Evolutionary conservation across 768 basidiomycete genomes (phyloP), one percentile per base, ranked within the genome.

Genomic region (Cubamyces lactineus): DNA sequence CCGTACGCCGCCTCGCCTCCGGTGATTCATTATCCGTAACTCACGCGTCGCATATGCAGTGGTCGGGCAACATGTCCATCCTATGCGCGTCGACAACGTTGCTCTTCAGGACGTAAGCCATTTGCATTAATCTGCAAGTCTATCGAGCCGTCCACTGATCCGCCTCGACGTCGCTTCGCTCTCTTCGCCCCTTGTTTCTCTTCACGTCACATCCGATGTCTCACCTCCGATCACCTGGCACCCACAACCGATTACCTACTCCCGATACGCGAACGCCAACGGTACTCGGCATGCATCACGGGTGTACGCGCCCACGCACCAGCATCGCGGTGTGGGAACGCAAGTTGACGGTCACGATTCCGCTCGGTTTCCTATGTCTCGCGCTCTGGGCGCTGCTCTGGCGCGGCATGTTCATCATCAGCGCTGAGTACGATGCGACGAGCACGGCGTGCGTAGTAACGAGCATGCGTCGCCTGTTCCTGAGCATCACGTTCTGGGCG

Each of bases 251-350:
- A 34, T 34, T 34, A 63, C n/a, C 16, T 40, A 21, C 39, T 15
- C 59, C 48, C 49, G 57, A 43, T 47, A 17, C 39, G 42, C 62
- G 53, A 69, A 71, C 68, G 34, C 34, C 11, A 6, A 34, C 34
- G 5, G 34, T 4, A 11, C 34, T 9, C 34, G 34, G 1, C 9
- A 34, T 11, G 6, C 34, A 34, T 34, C 34, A 34, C 34, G 6
- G 34, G 34, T 34, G 34, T 34, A 34, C 9, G 4, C 34, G 28
- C 34, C 34, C 34, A 34, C 34, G 34, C 34, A 34, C 24, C 58
- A 90, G 86, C 4, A 80, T 90, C 49, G 88, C 88, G 11, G 78
- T 91, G 24, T 91, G 88, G 89, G 82, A 89, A 57, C 82, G 86
- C 48, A 78, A 82, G 57, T 74, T 72, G 26, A 73, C 72, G n/a